Conservation (phyloP, 495 filamentous ascomycete species). For the Xanthoparmelia taractica region DNA sequence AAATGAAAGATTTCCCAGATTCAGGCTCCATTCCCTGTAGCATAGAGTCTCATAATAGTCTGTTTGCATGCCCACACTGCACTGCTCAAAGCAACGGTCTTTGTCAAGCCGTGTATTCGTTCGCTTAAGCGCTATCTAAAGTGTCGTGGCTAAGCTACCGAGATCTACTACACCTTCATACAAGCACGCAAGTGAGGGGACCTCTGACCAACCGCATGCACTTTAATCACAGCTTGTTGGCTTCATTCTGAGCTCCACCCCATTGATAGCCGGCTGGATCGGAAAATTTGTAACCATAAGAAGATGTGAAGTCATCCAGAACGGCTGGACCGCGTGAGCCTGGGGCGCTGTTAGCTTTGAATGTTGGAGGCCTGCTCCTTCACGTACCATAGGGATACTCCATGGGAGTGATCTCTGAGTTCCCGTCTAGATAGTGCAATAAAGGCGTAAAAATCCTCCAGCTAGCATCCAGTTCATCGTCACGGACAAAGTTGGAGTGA, state of each 20-base stretch:
- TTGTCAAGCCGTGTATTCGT: constrained; percentile 12
- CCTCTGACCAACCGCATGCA: constrained; percentile 2
- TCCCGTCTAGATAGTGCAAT: constrained; percentile 95
- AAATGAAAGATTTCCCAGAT: neutral
- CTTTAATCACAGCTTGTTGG: constrained; percentile 11
- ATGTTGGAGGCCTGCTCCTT: constrained; percentile 19
- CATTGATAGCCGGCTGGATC: constrained; percentile 95
- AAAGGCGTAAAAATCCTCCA: constrained; percentile 99
- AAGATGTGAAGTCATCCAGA: constrained; percentile 94
- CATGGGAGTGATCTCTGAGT: constrained; percentile 99
- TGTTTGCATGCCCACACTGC: neutral
- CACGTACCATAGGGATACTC: constrained; percentile 98
- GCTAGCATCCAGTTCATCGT: constrained; percentile 95
- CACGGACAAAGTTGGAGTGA: constrained; percentile 99
- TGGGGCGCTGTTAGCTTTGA: constrained; percentile 31
- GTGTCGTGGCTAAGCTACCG: constrained; percentile 1
- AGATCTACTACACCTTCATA: neutral
- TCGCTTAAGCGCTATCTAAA: constrained; percentile 20
- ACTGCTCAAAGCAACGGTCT: neutral
- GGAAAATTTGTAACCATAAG: constrained; percentile 98
- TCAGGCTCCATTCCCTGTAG: neutral
- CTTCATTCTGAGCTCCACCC: constrained; percentile 31
- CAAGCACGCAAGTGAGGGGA: constrained; percentile 4
- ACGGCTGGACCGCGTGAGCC: constrained; percentile 95
- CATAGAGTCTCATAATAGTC: neutral